Evolutionary conservation across 129 eudicot species (phyloP).

Genomic region (Apium graveolens): DNA sequence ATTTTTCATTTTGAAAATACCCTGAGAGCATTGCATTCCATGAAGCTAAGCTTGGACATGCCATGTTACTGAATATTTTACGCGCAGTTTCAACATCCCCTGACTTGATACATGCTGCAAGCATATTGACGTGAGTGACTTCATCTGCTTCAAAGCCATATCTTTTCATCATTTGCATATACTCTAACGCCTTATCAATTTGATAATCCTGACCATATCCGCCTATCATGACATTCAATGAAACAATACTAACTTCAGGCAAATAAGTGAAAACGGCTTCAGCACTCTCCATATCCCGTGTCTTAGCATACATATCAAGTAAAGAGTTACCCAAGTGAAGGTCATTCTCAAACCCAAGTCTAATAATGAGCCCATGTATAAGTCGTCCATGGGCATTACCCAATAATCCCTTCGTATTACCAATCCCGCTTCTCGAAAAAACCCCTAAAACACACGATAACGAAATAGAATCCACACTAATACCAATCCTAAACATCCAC

Average conservation of each 20-base stretch:
- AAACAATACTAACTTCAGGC: slow-evolving; percentile 46
- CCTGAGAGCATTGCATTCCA: slow-evolving; percentile 87
- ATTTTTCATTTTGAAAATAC: slow-evolving; percentile 50
- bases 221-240: slow-evolving; percentile 86
- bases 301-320: slow-evolving; percentile 78
- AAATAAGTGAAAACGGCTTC: slow-evolving; percentile 42
- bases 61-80: slow-evolving; percentile 48
- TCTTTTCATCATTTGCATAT: slow-evolving; percentile 44
- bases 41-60: slow-evolving; percentile 47
- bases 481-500: slow-evolving; percentile 45
- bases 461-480: slow-evolving; percentile 49
- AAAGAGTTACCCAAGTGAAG: slow-evolving; percentile 57
- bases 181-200: slow-evolving; percentile 43
- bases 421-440: slow-evolving; percentile 36
- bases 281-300: slow-evolving; percentile 56
- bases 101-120: slow-evolving; percentile 51
- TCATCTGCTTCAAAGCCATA: slow-evolving; percentile 64
- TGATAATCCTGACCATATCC: slow-evolving; percentile 58
- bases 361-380: slow-evolving; percentile 50
- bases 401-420: slow-evolving; percentile 13
- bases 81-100: slow-evolving; percentile 50
- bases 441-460: slow-evolving; percentile 64
- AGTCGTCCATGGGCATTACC: slow-evolving; percentile 34
- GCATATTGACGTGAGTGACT: slow-evolving; percentile 55
- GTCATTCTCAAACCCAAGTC: slow-evolving; percentile 55